Conservation (phyloP, 2,329 filamentous ascomycete genomes). For the Chaetomium olivaceum region DNA sequence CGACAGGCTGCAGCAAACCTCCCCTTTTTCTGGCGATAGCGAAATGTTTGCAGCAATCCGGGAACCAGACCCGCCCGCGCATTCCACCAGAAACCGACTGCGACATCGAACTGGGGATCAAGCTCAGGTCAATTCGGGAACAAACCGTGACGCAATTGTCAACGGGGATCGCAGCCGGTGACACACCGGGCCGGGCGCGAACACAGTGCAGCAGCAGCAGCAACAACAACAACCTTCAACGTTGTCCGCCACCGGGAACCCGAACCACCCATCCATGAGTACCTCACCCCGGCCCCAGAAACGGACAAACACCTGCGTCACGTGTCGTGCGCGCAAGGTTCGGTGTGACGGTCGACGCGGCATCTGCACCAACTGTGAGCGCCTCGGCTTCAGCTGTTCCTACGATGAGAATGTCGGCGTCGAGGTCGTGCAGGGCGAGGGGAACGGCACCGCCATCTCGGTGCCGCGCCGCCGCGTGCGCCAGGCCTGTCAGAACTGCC, state of each 20-base stretch:
- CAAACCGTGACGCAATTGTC: background rate
- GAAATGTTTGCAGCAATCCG: slow-evolving; percentile 23
- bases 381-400: slow-evolving; percentile 58
- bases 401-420: slow-evolving; percentile 50
- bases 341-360: slow-evolving; percentile 57
- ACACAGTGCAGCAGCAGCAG: slow-evolving; percentile 15
- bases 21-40: slow-evolving; percentile 4
- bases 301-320: slow-evolving; percentile 49
- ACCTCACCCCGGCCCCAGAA: slow-evolving; percentile 32
- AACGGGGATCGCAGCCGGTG: slow-evolving; percentile 3
- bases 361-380: slow-evolving; percentile 59
- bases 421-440: slow-evolving; percentile 25
- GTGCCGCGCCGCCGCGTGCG: slow-evolving; percentile 54
- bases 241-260: background rate
- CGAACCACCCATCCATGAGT: slow-evolving; percentile 25
- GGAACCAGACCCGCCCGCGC: slow-evolving; percentile 12
- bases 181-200: slow-evolving; percentile 28
- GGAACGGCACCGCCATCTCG: slow-evolving; percentile 32
- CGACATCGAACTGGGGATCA: background rate
- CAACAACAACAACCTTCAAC: background rate
- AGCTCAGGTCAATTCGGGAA: background rate
- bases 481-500: slow-evolving; percentile 59
- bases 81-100: slow-evolving; percentile 7
- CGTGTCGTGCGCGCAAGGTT: slow-evolving; percentile 58
- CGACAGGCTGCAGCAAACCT: background rate